Base-by-base conservation (phyloP, 768 basidiomycete species). In the Naganishia vishniacii region DNA sequence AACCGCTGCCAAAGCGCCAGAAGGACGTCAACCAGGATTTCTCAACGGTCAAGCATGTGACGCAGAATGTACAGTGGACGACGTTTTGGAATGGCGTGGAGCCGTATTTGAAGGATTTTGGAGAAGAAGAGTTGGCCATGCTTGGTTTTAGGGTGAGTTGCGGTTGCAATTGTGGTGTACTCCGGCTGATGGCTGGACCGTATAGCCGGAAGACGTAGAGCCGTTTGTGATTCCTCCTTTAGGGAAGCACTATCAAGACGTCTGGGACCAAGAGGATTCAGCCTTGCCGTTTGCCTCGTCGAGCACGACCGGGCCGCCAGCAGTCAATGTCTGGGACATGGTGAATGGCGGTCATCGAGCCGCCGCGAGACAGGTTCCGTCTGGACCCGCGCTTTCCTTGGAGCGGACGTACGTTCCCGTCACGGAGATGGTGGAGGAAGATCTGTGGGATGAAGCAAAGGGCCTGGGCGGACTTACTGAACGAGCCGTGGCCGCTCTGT, bases 61-160 rank as follows among this genome's bases (percentile, higher is more conserved):
- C 83, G 31, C 75, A 67, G n/a, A 79, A 80, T 67, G 76, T 79
- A 37, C 71, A 75, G 15, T 78, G 79, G 48, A 64, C 73, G 15
- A 91, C 90, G 0, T 98, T 95, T 74, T 91, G 91, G 77, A 81
- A 86, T 26, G 87, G 85, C 71, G 84, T 94, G 48, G 94, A 97
- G 71, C 88, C 89, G 12, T 99, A 88, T 81, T 81, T 93, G 72
- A 86, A 92, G 56, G 84, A 84, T 25, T 85, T 97, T 46, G 87
- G 87, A 67, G 95, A 98, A 78, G 95, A 98, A 77, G 95, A 99
- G 73, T 80, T 98, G 29, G 94, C 94, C 2, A 93, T 91, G 77
- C 81, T 99, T 59, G 88, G 90, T 65, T 88, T 88, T 71, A 86
- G 86, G 12, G 88, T 84, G 46, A 48, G 78, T 69, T 18, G 44